Evolutionary conservation across 148 eudicot species (phyloP), one percentile per base, ranked within the genome.

Genomic region (Cornus florida): DNA sequence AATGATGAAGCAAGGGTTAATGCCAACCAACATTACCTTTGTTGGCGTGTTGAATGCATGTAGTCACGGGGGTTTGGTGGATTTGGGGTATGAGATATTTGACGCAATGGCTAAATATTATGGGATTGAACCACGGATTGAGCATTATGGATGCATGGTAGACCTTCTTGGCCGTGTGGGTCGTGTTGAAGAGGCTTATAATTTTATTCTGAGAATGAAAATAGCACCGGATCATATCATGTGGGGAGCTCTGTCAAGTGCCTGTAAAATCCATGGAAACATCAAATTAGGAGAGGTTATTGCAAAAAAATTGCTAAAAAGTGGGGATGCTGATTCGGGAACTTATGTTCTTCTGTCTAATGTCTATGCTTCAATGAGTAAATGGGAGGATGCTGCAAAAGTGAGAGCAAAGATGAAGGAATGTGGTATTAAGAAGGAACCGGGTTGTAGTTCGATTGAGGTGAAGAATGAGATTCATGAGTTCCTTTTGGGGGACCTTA

Each of bases 1-100:
- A 67, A 72, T 77, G 84, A 19, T 66, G 57, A 66, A 67, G 6
- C 28, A 62, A 33, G 81, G 81, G 53, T 22, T 73, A 13, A 77
- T 7, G 17, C 74, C 74, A 41, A 71, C 56, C 32, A 10, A 9
- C 22, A 16, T 71, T 22, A 71, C 74, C n/a, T 71, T 41, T 46
- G 74, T 71, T 10, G 74, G 57, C 5, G 56, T 71, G 6, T 13
- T 71, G 32, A 46, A 41, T 41, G 74, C 74, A 10, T 71, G 57
- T 23, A 41, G 74, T 11, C 74, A 41, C 9, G 46, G 46, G 46
- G 46, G 46, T 41, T 41, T 41, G 46, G 6, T 41, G 9, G 46
- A 41, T 5, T 41, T 41, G 46, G 46, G 46, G 46, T 41, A 41
- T 41, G 46, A 41, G 46, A 41, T 41, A 6, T 41, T 41, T 41